These are phyloP conservation scores for sunflower (Helianthus annuus) DNA, from an alignment of 129 eudicot genomes.

Conservation along the genomic window DNA sequence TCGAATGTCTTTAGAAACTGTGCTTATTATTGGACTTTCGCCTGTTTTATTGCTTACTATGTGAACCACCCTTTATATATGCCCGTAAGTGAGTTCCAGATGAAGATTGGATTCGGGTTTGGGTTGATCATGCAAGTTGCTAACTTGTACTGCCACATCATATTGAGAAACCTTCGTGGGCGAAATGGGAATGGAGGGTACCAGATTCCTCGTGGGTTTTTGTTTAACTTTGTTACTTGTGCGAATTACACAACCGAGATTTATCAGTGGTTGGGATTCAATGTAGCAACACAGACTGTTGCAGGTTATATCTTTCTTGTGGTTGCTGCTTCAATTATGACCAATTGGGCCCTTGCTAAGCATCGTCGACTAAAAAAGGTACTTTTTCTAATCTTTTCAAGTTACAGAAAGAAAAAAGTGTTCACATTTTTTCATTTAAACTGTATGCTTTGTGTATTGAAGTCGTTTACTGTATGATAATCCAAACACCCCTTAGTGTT, in stretches of 20 bases:
- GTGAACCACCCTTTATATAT: conserved; percentile 89
- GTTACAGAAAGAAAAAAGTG: conserved; percentile 27
- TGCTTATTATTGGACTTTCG: conserved; percentile 87
- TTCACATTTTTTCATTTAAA: not conserved
- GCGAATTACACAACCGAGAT: conserved; percentile 96
- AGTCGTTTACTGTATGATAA: too few species aligned
- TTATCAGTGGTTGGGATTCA: conserved; percentile 95
- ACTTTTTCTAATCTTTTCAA: conserved; percentile 16
- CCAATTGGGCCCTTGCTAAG: conserved; percentile 95
- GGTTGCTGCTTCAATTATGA: conserved; percentile 91
- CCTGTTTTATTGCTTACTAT: conserved; percentile 82
- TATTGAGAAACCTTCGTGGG: conserved; percentile 71
- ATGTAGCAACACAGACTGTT: conserved; percentile 84
- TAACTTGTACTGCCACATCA: conserved; percentile 81
- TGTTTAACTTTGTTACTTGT: conserved; percentile 87
- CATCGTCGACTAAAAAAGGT: conserved; percentile 91
- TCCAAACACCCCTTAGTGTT: not conserved
- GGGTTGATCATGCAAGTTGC: conserved; percentile 76
- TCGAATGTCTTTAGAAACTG: conserved; percentile 89
- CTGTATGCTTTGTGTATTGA: not conserved
- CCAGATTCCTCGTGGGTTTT: conserved; percentile 83
- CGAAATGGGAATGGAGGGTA: conserved; percentile 69
- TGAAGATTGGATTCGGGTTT: conserved; percentile 80
- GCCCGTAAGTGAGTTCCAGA: conserved; percentile 72
- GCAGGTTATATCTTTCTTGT: conserved; percentile 75